phyloP scores from a whole-genome alignment of 192 early-diverging fungal genomes.

The Gorgonomyces haynaldii region DNA sequence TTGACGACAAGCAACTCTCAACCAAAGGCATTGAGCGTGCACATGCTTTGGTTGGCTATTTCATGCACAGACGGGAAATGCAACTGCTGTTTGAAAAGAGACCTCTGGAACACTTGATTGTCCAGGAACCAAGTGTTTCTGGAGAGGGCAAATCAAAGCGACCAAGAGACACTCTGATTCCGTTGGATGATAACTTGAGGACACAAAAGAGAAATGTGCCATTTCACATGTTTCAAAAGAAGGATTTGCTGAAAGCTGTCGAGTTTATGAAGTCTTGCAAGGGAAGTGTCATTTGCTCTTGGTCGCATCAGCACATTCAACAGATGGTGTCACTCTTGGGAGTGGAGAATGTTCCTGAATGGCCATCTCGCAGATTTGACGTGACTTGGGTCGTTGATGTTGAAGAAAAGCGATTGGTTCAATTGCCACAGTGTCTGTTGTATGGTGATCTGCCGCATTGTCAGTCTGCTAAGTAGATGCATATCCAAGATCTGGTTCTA shows the following conservation, averaged over 20 bases:
- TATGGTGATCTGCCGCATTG: not conserved
- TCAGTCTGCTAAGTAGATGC: too few species aligned
- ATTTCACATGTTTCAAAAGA: slow-evolving; percentile 9
- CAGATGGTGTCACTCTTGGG: slow-evolving; percentile 22
- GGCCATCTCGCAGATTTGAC: slow-evolving; percentile 32
- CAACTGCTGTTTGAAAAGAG: slow-evolving; percentile 3
- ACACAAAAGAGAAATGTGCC: not conserved
- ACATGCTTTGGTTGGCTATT: slow-evolving; percentile 31
- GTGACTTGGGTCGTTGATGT: slow-evolving; percentile 40
- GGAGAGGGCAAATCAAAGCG: too few species aligned
- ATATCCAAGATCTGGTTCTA: too few species aligned
- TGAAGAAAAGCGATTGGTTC: not conserved
- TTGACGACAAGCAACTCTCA: slow-evolving; percentile 29
- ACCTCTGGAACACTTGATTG: slow-evolving; percentile 24
- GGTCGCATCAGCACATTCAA: slow-evolving; percentile 34
- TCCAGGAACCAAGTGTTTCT: too few species aligned
- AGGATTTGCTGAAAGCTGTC: slow-evolving; percentile 5
- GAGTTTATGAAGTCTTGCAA: slow-evolving; percentile 4
- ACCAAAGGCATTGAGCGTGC: slow-evolving; percentile 33
- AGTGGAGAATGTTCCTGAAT: slow-evolving; percentile 23
- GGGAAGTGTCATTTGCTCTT: slow-evolving; percentile 24
- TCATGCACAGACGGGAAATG: slow-evolving; percentile 25
- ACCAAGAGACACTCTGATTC: slow-evolving; percentile 24
- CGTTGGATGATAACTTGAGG: slow-evolving; percentile 5
- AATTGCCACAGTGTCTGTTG: not conserved